Base-by-base conservation (phyloP, 2,329 filamentous ascomycete genomes). In the Scedosporium boydii region DNA sequence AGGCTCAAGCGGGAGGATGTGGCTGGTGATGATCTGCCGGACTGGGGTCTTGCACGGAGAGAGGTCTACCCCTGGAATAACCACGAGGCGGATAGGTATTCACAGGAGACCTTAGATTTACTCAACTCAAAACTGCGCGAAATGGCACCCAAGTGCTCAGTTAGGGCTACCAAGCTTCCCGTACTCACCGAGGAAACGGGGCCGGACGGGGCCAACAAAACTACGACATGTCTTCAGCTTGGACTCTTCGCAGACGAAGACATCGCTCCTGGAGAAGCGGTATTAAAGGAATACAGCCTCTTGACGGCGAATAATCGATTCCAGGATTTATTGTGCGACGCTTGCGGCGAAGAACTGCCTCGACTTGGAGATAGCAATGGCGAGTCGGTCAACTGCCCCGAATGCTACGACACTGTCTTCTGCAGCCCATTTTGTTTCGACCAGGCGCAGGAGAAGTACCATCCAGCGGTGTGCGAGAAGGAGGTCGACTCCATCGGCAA, bases 211-310 rank as follows among this genome's bases (percentile, higher is more conserved):
- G 82, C 81, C 3, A 70, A 70, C 27, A 79, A 78, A 66, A 81
- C 80, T 16, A 77, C 80, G 7, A 87, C 83, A 4, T 87, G 86
- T 67, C 82, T 84, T 64, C 95, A 99, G 73, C 82, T 99, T 0
- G 95, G 95, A 4, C 82, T 99, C 3, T 98, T 98, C 72, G 93
- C 93, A 6, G 90, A 86, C 68, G 83, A 90, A 66, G 87, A 96
- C 66, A 90, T 98, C 44, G 76, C 79, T 0, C 85, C 91, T 0
- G 90, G 89, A 9, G 89, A 96, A 71, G 79, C 82, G 5, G 86
- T 97, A 1, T 81, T 99, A 34, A 79, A 84, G 58, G 95, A 99
- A 71, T 90, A 88, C 64, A 95, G 92, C 7, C 82, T 96, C 6
- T 78, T 99, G 48, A 96, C 93, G 1, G 93, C 91, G 56, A 95